Evolutionary conservation across 1,284 basidiomycete genomes (phyloP).

Genomic region (Cutaneotrichosporon sp.): DNA sequence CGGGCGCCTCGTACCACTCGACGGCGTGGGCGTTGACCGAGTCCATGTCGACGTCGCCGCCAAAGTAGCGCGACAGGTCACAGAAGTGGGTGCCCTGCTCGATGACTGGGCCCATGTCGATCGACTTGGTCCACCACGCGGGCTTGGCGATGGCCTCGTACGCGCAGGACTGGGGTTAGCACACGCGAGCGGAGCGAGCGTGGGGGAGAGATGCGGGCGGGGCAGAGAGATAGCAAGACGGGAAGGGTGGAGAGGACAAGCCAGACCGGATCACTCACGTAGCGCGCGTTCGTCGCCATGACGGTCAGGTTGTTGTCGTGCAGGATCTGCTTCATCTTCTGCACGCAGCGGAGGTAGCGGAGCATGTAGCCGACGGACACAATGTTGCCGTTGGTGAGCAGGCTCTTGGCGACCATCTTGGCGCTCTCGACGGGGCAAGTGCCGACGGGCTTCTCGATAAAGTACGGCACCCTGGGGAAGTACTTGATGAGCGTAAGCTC

Average conservation of each 20-base stretch:
- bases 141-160: slow-evolving; percentile 78
- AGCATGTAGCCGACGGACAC: slow-evolving; percentile 93
- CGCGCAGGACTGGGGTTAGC: slow-evolving; percentile 20
- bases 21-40: slow-evolving; percentile 71
- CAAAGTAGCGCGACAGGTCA: slow-evolving; percentile 84
- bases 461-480: slow-evolving; percentile 89
- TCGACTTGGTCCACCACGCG: slow-evolving; percentile 98
- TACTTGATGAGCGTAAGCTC: slow-evolving; percentile 85
- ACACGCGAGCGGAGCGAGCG: neutral
- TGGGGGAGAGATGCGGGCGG: too few species aligned
- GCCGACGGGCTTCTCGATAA: slow-evolving; percentile 91
- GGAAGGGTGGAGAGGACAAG: too few species aligned
- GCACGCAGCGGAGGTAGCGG: slow-evolving; percentile 91
- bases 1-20: slow-evolving; percentile 89
- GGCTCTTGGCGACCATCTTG: slow-evolving; percentile 66
- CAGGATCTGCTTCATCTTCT: slow-evolving; percentile 97
- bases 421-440: slow-evolving; percentile 67
- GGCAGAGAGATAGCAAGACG: too few species aligned
- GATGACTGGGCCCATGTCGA: slow-evolving; percentile 76
- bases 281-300: slow-evolving; percentile 94
- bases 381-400: slow-evolving; percentile 69
- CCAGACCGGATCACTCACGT: too few species aligned
- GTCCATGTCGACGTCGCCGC: slow-evolving; percentile 86
- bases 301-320: slow-evolving; percentile 91
- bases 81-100: slow-evolving; percentile 90